These are phyloP conservation scores for Moringa oleifera DNA, from an alignment of 345 rosid genomes.

Conservation along the genomic window DNA sequence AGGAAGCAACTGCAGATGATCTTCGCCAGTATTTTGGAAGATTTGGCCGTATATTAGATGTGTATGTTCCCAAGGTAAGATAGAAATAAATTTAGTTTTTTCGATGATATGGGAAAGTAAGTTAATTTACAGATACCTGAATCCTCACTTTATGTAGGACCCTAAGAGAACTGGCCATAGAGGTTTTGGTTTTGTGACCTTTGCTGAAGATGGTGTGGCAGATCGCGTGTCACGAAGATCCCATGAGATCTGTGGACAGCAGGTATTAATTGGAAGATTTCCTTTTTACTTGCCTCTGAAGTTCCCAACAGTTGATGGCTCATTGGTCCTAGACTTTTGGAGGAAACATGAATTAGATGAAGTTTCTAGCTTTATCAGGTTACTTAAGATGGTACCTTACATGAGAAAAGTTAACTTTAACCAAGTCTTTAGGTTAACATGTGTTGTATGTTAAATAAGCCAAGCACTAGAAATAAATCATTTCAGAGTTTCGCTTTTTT, in stretches of 20 bases:
- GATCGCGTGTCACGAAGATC: conserved; percentile 87
- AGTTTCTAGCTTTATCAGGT: too few species aligned
- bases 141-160: conserved; percentile 41
- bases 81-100: background rate
- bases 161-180: conserved; percentile 95
- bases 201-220: conserved; percentile 93
- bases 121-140: conserved; percentile 2
- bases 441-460: too few species aligned
- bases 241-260: conserved; percentile 96
- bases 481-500: too few species aligned
- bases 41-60: conserved; percentile 91
- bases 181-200: conserved; percentile 95
- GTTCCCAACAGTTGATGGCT: background rate
- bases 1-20: conserved; percentile 84
- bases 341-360: background rate
- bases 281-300: background rate
- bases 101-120: background rate
- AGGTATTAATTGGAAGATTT: conserved; percentile 38
- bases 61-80: conserved; percentile 75
- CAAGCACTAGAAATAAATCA: too few species aligned
- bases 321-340: background rate
- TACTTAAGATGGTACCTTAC: background rate
- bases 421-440: background rate
- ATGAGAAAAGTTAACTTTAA: background rate
- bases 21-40: conserved; percentile 83